These are phyloP conservation scores for Fusarium devonianum DNA, from an alignment of 2,329 filamentous ascomycete species.

Conservation along the genomic window DNA sequence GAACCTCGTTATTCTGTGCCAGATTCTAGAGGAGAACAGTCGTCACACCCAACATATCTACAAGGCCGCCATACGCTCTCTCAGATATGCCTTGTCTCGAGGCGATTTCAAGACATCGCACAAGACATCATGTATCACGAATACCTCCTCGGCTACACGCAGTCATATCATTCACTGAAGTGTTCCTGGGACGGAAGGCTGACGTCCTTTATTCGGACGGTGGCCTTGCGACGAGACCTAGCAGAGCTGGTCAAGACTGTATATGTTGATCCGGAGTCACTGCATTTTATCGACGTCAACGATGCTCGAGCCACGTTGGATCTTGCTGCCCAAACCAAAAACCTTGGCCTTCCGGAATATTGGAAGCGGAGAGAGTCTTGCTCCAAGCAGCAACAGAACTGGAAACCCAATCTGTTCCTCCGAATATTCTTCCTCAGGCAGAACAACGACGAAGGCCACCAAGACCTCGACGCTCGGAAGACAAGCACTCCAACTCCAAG, in stretches of 20 bases:
- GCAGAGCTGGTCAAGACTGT: constrained; percentile 7
- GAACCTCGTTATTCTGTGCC: constrained; percentile 4
- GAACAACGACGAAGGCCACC: too few species aligned
- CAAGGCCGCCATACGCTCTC: constrained; percentile 4
- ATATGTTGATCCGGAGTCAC: background rate
- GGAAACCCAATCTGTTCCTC: too few species aligned
- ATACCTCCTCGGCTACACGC: constrained; percentile 9
- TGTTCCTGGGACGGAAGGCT: background rate
- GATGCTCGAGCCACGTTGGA: constrained; percentile 6
- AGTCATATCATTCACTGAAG: background rate
- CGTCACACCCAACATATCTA: background rate
- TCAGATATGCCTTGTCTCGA: constrained; percentile 20
- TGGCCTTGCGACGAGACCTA: constrained; percentile 8
- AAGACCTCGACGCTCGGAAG: background rate
- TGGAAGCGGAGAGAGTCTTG: background rate
- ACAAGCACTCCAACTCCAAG: too few species aligned
- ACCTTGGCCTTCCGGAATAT: background rate
- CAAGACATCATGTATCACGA: constrained; percentile 26
- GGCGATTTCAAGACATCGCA: constrained; percentile 7
- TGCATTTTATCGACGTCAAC: background rate
- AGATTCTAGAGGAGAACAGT: background rate
- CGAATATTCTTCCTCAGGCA: background rate
- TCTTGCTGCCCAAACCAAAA: background rate
- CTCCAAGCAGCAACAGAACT: too few species aligned
- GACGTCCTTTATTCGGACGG: constrained; percentile 15